phyloP scores from a whole-genome alignment of 208 protist genomes.

The Acanthamoeba sp. region DNA sequence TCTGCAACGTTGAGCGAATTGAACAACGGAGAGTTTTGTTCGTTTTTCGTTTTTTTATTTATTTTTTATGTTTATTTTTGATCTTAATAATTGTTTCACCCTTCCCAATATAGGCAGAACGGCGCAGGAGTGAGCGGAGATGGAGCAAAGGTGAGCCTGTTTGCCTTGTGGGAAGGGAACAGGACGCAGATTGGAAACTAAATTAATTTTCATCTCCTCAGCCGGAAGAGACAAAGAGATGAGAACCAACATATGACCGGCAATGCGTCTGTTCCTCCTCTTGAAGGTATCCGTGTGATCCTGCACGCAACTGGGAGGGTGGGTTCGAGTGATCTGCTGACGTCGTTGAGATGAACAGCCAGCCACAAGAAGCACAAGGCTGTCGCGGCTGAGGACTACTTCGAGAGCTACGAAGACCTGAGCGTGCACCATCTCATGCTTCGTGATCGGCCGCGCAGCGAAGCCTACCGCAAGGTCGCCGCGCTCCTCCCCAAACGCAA shows the following conservation, averaged over 20 bases:
- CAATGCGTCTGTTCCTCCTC: not conserved
- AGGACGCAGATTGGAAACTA: no score
- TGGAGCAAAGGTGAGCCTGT: no score
- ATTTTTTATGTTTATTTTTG: not conserved
- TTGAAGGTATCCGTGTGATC: not conserved
- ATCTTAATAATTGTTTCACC: no score
- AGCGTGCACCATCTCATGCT: constrained; percentile 60
- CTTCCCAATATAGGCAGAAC: no score
- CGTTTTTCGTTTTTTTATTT: no score
- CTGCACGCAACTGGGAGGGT: no score
- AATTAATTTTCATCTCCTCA: not conserved
- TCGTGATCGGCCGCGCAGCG: not conserved
- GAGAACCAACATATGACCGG: not conserved
- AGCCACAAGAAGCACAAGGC: not conserved
- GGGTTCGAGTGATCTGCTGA: no score
- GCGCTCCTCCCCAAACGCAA: not conserved
- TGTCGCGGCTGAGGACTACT: constrained; percentile 15
- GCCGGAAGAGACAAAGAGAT: not conserved
- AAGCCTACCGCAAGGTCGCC: constrained; percentile 49
- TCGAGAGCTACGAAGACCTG: constrained; percentile 45
- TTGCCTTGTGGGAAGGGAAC: no score
- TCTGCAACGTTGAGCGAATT: no score
- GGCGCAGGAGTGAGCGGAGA: no score
- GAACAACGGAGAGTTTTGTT: no score
- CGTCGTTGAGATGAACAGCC: not conserved